These are phyloP conservation scores for Cornus controversa DNA, from an alignment of 148 eudicot genomes.

Conservation along the genomic window DNA sequence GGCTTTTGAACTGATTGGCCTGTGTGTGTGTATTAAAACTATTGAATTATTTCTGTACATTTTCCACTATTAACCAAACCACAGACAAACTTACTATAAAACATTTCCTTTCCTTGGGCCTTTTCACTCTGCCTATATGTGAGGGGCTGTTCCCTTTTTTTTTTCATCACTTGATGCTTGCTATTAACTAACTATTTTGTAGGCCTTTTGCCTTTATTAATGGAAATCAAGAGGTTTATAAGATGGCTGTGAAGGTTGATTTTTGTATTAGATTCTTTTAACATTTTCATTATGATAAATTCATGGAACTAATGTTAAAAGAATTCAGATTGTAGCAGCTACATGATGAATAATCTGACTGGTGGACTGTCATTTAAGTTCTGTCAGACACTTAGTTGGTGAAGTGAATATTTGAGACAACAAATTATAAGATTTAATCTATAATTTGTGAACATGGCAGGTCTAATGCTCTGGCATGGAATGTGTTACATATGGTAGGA, in stretches of 20 bases:
- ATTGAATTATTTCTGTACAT: too few species aligned
- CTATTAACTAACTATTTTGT: not conserved
- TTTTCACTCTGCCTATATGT: not conserved
- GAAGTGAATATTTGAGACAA: not conserved
- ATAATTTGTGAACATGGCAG: too few species aligned
- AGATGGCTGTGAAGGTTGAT: too few species aligned
- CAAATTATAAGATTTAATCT: too few species aligned
- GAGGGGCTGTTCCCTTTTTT: not conserved
- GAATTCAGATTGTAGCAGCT: not conserved
- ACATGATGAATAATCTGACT: not conserved
- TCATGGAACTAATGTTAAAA: not conserved
- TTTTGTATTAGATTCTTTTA: too few species aligned
- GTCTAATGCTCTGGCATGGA: not conserved
- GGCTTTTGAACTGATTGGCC: too few species aligned
- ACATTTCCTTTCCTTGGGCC: too few species aligned
- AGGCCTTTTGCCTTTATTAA: not conserved
- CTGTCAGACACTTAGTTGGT: not conserved
- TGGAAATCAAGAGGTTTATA: not conserved
- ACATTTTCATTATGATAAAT: not conserved
- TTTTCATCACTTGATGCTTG: not conserved
- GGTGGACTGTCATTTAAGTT: not conserved
- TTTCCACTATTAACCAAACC: too few species aligned
- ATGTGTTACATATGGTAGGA: not conserved
- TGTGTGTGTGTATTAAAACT: too few species aligned
- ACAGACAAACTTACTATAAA: too few species aligned